Percentiles rank a stretch among this genome's conserved stretches.
phyloP scores from a whole-genome alignment of 2,329 filamentous ascomycete species.

The Colletotrichum salicis region DNA sequence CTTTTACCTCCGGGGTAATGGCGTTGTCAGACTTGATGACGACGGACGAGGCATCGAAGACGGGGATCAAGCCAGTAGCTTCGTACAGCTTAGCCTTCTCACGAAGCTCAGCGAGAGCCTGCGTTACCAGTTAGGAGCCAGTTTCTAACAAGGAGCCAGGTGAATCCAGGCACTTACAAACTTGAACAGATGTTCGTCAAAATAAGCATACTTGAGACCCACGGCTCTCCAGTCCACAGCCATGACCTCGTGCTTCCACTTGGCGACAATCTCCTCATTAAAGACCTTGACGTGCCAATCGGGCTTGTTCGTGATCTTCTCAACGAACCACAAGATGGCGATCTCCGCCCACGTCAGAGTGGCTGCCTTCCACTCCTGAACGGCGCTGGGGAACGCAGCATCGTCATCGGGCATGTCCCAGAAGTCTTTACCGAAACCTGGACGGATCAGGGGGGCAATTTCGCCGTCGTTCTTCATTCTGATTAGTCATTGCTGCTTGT shows the following conservation, averaged over 20 bases:
- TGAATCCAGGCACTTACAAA: constrained; percentile 38
- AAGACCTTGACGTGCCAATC: constrained; percentile 42
- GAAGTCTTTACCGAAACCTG: constrained; percentile 12
- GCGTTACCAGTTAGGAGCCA: background rate
- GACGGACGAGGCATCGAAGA: constrained; percentile 45
- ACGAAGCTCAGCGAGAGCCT: constrained; percentile 48
- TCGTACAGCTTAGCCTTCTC: constrained; percentile 47
- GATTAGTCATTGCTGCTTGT: background rate
- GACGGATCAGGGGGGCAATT: constrained; percentile 11
- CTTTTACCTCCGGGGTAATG: constrained; percentile 38
- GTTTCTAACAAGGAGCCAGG: background rate
- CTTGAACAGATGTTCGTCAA: constrained; percentile 45
- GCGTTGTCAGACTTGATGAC: constrained; percentile 50
- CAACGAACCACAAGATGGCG: constrained; percentile 43
- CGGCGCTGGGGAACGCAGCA: constrained; percentile 8
- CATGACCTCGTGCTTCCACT: constrained; percentile 39
- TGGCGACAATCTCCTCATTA: constrained; percentile 39
- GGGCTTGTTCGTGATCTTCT: constrained; percentile 43
- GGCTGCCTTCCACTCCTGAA: constrained; percentile 6
- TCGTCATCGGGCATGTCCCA: background rate
- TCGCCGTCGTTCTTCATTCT: constrained; percentile 15
- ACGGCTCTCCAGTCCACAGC: constrained; percentile 42
- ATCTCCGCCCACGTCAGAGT: constrained; percentile 34
- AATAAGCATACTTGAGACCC: constrained; percentile 39
- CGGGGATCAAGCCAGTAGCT: constrained; percentile 45